A percentile compares a stretch with the other conserved stretches of the same genome.
phyloP scores from a whole-genome alignment of 2,329 filamentous ascomycete genomes.

The Ascomycota sp. region DNA sequence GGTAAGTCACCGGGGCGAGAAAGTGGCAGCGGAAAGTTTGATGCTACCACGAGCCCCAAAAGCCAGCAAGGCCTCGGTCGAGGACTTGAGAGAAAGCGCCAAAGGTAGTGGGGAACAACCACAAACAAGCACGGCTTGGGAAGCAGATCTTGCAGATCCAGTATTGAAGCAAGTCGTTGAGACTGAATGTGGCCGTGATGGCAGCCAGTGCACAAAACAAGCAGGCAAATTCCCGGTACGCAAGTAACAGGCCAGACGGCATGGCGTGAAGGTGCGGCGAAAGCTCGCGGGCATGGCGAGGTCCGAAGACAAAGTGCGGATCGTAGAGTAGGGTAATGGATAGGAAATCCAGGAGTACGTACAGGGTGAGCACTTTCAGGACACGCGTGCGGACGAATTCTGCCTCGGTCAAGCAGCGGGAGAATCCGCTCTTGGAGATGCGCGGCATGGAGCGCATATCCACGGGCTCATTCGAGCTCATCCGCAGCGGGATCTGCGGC shows the following conservation, averaged over 20 bases:
- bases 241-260: conserved; percentile 23
- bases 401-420: conserved; percentile 18
- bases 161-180: conserved; percentile 37
- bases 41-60: conserved; percentile 82
- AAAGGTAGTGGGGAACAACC: conserved; percentile 32
- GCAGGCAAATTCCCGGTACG: conserved; percentile 36
- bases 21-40: conserved; percentile 68
- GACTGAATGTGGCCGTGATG: conserved; percentile 37
- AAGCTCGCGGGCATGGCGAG: conserved; percentile 14
- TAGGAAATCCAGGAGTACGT: conserved; percentile 48
- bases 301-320: conserved; percentile 49
- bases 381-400: conserved; percentile 26
- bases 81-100: conserved; percentile 34
- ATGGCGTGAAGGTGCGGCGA: conserved; percentile 22
- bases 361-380: conserved; percentile 29
- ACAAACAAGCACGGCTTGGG: conserved; percentile 27
- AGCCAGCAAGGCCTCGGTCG: conserved; percentile 54
- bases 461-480: conserved; percentile 15
- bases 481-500: conserved; percentile 16
- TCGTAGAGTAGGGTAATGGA: conserved; percentile 54
- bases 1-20: conserved; percentile 31
- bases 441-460: conserved; percentile 20
- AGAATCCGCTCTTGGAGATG: conserved; percentile 23
- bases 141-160: conserved; percentile 28
- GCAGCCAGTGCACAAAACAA: conserved; percentile 36